A percentile compares a stretch with the other conserved stretches of the same genome.
phyloP scores from a whole-genome alignment of 2,329 filamentous ascomycete genomes.

The Cladosporium colombiae region DNA sequence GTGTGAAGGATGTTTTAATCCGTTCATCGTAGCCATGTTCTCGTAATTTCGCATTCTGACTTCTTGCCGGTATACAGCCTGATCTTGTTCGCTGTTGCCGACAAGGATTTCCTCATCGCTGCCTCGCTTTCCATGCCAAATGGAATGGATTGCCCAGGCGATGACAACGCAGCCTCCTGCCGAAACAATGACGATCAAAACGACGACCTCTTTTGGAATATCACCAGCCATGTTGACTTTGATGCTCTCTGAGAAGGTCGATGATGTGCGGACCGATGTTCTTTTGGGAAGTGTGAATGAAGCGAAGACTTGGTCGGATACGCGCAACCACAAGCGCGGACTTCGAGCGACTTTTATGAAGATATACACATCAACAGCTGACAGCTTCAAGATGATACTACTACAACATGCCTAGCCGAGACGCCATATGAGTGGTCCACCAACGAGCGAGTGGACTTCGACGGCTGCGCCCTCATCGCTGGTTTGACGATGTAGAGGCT shows the following conservation, averaged over 20 bases:
- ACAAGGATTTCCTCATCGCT: neutral
- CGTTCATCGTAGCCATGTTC: constrained; percentile 4
- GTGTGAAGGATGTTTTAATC: neutral
- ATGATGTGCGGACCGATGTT: neutral
- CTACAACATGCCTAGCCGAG: neutral
- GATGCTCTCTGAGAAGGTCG: neutral
- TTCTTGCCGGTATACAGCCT: constrained; percentile 7
- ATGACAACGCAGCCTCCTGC: neutral
- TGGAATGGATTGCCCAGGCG: constrained; percentile 9
- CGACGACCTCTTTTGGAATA: constrained; percentile 7
- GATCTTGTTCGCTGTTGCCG: neutral
- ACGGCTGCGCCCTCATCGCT: constrained; percentile 1
- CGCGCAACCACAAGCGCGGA: neutral
- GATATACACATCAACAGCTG: neutral
- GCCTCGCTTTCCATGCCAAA: constrained; percentile 2
- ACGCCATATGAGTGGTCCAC: constrained; percentile 10
- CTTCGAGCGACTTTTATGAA: neutral
- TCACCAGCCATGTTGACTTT: neutral
- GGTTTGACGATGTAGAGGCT: neutral
- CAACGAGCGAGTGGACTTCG: constrained; percentile 10
- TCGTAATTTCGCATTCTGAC: constrained; percentile 7
- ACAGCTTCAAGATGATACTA: neutral
- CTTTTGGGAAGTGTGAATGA: neutral
- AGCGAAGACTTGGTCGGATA: neutral
- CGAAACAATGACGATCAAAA: constrained; percentile 11